Percentiles rank a stretch among this genome's conserved stretches.
Evolutionary conservation across 208 protist genomes (phyloP).

Genomic region (Trypanosoma scelopori): DNA sequence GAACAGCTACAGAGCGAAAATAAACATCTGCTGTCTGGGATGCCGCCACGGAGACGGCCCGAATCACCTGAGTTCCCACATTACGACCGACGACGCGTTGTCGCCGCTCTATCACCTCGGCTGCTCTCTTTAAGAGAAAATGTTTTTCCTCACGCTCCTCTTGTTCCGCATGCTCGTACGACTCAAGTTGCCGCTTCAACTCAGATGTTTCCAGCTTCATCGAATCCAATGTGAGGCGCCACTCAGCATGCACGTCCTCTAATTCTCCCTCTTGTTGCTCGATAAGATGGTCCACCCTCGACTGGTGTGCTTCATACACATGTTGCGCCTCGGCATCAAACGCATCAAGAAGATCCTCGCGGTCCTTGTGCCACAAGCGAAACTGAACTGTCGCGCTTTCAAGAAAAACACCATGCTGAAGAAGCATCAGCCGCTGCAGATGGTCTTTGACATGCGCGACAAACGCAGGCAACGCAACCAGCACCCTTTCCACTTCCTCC

Average conservation of each 20-base stretch:
- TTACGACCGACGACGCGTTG: not conserved
- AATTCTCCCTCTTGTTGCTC: slow-evolving; percentile 3
- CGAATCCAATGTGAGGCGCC: not conserved
- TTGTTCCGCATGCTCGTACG: not conserved
- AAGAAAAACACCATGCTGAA: slow-evolving; percentile 8
- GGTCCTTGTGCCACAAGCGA: slow-evolving; percentile 6
- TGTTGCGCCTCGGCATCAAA: not conserved
- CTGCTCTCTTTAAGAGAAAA: not conserved
- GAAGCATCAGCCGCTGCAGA: slow-evolving; percentile 9
- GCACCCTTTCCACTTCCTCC: slow-evolving; percentile 2
- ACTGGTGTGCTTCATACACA: not conserved
- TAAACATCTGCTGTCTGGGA: slow-evolving; percentile 7
- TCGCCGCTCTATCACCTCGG: slow-evolving; percentile 1
- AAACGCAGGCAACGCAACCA: not conserved
- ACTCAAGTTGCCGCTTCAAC: not conserved
- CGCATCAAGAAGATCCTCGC: not conserved
- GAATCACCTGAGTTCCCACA: slow-evolving; percentile 2
- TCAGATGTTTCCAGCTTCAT: not conserved
- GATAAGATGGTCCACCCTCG: not conserved
- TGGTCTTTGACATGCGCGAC: not conserved
- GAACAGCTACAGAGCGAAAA: not conserved
- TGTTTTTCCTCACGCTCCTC: not conserved
- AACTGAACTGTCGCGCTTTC: not conserved
- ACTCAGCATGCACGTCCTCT: not conserved
- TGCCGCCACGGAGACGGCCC: not conserved